These are phyloP conservation scores for Plantago ovata DNA, from an alignment of 257 asterid species.

Conservation along the genomic window DNA sequence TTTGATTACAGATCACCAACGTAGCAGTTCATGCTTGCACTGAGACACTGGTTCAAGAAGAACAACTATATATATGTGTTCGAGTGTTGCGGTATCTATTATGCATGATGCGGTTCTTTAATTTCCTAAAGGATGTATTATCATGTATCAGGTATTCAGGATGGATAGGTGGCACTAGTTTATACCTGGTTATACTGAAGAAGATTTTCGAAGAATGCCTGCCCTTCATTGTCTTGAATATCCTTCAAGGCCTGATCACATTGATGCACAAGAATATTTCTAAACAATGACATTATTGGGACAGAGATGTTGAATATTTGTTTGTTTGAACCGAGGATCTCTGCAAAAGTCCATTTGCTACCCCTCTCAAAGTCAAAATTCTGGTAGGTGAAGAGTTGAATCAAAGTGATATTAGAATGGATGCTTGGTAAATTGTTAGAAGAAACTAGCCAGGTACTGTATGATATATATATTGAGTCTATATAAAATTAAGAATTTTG, in stretches of 20 bases:
- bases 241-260: conserved; percentile 60
- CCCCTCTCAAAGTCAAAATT: not conserved
- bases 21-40: too few species aligned
- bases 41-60: not conserved
- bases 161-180: conserved; percentile 53
- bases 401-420: too few species aligned
- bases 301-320: not conserved
- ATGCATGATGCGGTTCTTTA: not conserved
- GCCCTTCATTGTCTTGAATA: conserved; percentile 66
- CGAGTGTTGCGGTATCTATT: not conserved
- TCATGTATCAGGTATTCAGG: conserved; percentile 45
- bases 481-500: too few species aligned
- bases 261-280: conserved; percentile 45
- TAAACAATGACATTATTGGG: conserved; percentile 7
- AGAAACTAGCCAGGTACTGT: too few species aligned
- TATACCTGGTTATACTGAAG: conserved; percentile 48
- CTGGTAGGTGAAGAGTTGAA: not conserved
- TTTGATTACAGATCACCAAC: too few species aligned
- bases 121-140: not conserved
- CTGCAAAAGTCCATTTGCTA: not conserved
- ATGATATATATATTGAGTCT: too few species aligned
- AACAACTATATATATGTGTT: too few species aligned
- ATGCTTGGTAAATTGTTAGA: too few species aligned
- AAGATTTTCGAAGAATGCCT: conserved; percentile 58
- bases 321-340: not conserved